phyloP scores from a whole-genome alignment of 2,329 filamentous ascomycete species.

The Aspergillus texensis region DNA sequence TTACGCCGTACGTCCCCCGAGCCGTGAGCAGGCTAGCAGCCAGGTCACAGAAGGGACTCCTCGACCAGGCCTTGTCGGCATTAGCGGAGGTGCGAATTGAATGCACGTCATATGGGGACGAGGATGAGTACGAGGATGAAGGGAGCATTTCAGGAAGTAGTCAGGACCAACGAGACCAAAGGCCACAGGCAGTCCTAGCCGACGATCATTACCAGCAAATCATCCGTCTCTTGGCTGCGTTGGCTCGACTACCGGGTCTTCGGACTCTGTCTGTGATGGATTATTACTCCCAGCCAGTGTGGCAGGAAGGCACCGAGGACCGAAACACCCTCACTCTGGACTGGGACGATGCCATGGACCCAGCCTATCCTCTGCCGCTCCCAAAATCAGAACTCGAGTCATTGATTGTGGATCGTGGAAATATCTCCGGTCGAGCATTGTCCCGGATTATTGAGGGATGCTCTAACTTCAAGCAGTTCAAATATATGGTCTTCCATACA shows the following conservation, averaged over 20 bases:
- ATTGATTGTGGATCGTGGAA: not conserved
- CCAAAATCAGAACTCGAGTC: not conserved
- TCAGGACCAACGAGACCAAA: not conserved
- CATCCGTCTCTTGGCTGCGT: not conserved
- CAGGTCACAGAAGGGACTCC: not conserved
- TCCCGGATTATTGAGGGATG: not conserved
- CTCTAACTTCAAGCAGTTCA: not conserved
- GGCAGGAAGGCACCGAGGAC: not conserved
- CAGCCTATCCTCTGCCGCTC: not conserved
- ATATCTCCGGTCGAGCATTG: not conserved
- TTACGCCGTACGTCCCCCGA: not conserved
- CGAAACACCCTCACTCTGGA: not conserved
- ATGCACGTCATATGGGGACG: not conserved
- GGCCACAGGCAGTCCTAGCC: not conserved
- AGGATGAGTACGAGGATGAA: not conserved
- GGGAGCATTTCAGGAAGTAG: not conserved
- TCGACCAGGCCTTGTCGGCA: not conserved
- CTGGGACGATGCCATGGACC: not conserved
- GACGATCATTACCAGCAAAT: not conserved
- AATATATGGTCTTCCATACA: not conserved
- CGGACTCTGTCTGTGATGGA: not conserved
- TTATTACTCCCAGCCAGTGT: not conserved
- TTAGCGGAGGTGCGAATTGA: not conserved
- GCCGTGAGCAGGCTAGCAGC: not conserved
- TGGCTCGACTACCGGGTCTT: not conserved